Evolutionary conservation across 2,329 filamentous ascomycete species (phyloP), one percentile per base, ranked within the genome.

Genomic region (Madurella mycetomatis): DNA sequence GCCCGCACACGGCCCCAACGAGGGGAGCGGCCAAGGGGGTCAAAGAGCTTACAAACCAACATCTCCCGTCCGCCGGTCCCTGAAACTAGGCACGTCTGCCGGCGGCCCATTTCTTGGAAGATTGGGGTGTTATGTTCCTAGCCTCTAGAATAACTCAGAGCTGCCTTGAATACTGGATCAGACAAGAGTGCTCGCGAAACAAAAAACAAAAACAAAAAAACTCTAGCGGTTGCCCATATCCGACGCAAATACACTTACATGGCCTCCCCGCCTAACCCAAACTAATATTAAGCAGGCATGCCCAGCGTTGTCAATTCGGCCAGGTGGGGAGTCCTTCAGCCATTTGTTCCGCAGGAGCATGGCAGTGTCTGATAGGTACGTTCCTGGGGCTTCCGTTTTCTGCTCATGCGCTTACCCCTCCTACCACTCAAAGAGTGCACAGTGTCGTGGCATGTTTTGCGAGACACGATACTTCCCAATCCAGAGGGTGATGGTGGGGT

Each of bases 341-440:
- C 16, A 41, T 25, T 43, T 32, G 9, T n/a, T 30, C 9, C 44
- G 49, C 49, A 51, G 49, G 31, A 44, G 41, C 25, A 51, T 31
- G 49, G 32, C 12, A 18, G 2, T 12, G 7, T 40, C n/a, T 40
- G 41, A 51, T 51, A 44, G 49, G 49, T 30, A 30, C 25, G 49
- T 51, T 31, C 49, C 49, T 51, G 49, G 18, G 17, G 32, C 12
- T 25, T 32, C 16, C 13, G 13, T 16, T 37, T 39, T 25, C 34
- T 37, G 34, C 9, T 37, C 18, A 49, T 40, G 49, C 42, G 17
- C 32, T 30, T 34, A 19, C 19, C 43, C 37, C 49, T 37, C 15
- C 9, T n/a, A 19, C 11, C 18, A 40, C 9, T 11, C 4, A 37
- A 11, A 12, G 34, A 2, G 4, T 11, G 9, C 34, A 11, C 11